Evolutionary conservation across 2,329 filamentous ascomycete genomes (phyloP).

Genomic region (Cordyceps cicadae): DNA sequence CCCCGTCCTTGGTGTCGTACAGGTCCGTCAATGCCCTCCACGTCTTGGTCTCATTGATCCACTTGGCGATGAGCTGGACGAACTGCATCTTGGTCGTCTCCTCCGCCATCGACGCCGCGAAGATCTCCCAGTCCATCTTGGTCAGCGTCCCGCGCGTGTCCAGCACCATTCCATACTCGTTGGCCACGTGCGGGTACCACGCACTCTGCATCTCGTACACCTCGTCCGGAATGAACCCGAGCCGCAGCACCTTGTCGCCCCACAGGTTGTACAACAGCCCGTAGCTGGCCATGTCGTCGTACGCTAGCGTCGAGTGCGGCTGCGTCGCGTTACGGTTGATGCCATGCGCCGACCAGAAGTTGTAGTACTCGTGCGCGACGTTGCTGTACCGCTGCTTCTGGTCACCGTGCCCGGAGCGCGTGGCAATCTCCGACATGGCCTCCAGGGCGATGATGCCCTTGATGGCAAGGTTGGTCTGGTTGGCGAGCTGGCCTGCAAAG

Average conservation of each 20-base stretch:
- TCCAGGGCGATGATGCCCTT: conserved; percentile 79
- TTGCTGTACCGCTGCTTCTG: conserved; percentile 51
- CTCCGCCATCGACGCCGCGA: conserved; percentile 66
- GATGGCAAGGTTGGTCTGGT: conserved; percentile 74
- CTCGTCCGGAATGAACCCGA: conserved; percentile 64
- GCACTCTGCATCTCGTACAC: conserved; percentile 70
- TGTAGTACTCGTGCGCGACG: conserved; percentile 62
- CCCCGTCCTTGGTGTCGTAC: conserved; percentile 63
- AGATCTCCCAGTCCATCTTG: conserved; percentile 84
- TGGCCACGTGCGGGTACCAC: conserved; percentile 66
- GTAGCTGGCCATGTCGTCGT: conserved; percentile 53
- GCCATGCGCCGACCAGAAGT: conserved; percentile 62
- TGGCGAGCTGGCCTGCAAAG: conserved; percentile 64
- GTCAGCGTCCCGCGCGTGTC: conserved; percentile 75
- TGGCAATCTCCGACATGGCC: conserved; percentile 66
- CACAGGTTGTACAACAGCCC: conserved; percentile 70
- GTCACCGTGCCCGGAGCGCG: conserved; percentile 47
- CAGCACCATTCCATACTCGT: conserved; percentile 72
- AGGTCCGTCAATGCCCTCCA: conserved; percentile 69
- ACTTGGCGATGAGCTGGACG: conserved; percentile 58
- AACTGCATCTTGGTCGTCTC: conserved; percentile 55
- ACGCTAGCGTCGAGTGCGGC: conserved; percentile 68
- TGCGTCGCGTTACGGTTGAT: conserved; percentile 55
- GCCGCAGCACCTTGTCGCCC: conserved; percentile 67
- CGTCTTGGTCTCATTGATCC: conserved; percentile 66